These are phyloP conservation scores for Begonia peltatifolia DNA, from an alignment of 306 rosid species.

Conservation along the genomic window DNA sequence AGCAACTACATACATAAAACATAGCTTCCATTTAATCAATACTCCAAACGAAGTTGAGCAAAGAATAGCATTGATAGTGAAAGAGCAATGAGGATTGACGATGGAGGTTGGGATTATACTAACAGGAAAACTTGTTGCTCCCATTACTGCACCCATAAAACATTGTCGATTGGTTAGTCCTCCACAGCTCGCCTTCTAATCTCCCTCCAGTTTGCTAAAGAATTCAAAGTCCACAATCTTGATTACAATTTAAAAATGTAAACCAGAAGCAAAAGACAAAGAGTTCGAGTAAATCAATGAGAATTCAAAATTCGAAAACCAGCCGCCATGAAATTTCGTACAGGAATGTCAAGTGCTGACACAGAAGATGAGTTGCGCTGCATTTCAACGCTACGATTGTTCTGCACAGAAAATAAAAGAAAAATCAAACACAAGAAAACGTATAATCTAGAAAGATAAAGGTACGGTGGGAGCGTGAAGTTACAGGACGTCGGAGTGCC, in stretches of 20 bases:
- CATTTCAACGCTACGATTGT: slow-evolving; percentile 8
- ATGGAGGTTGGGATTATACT: slow-evolving; percentile 18
- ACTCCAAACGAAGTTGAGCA: too few species aligned
- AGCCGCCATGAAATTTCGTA: slow-evolving; percentile 2
- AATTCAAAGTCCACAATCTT: slow-evolving; percentile 3
- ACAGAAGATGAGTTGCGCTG: slow-evolving; percentile 10
- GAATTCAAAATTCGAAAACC: neutral
- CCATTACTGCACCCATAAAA: slow-evolving; percentile 57
- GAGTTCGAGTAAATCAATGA: slow-evolving; percentile 1
- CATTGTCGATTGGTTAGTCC: slow-evolving; percentile 22
- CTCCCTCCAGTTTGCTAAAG: slow-evolving; percentile 32
- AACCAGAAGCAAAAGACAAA: neutral
- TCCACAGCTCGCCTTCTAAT: slow-evolving; percentile 52
- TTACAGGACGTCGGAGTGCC: neutral
- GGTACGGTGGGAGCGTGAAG: neutral
- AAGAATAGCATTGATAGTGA: too few species aligned
- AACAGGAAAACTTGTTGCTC: slow-evolving; percentile 21
- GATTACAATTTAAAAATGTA: neutral
- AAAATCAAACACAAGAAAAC: neutral
- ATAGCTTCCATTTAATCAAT: too few species aligned
- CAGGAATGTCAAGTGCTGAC: slow-evolving; percentile 25
- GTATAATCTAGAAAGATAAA: neutral
- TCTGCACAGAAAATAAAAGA: slow-evolving; percentile 13
- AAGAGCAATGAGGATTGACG: neutral
- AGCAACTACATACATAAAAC: slow-evolving; percentile 27